These are phyloP conservation scores for Globisporangium alternatum DNA, from an alignment of 352 stramenopile genomes.

Conservation along the genomic window DNA sequence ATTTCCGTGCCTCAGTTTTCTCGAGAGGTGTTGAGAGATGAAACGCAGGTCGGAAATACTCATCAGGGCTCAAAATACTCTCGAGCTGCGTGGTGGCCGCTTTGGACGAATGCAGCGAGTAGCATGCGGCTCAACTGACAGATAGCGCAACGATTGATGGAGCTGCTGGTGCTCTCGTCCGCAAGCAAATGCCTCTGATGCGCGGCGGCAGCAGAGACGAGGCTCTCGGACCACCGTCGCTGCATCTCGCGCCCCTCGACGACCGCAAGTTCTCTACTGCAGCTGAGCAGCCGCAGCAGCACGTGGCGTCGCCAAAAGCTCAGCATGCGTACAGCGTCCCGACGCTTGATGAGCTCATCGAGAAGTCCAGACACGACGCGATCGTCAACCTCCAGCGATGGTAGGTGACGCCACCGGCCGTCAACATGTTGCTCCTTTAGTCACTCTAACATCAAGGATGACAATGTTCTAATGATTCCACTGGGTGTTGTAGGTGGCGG, in stretches of 20 bases:
- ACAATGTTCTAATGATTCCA: neutral
- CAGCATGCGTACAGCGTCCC: constrained; percentile 9
- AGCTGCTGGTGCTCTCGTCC: neutral
- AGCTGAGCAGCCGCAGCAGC: neutral
- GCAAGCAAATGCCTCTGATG: neutral
- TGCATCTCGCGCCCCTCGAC: neutral
- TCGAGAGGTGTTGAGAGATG: neutral
- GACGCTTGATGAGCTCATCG: constrained; percentile 35
- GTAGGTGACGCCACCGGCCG: constrained; percentile 3
- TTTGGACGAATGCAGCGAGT: neutral
- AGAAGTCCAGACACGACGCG: constrained; percentile 36
- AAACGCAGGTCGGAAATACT: constrained; percentile 1
- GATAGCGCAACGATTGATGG: neutral
- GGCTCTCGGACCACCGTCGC: neutral
- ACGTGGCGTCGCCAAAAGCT: neutral
- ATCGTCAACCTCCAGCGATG: constrained; percentile 42
- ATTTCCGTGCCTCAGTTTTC: too few relatives aligned
- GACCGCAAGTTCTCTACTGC: neutral
- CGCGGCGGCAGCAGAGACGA: constrained; percentile 7
- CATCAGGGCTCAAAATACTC: neutral
- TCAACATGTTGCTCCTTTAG: neutral
- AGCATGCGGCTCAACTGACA: neutral
- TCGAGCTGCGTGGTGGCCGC: neutral
- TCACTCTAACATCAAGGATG: neutral
- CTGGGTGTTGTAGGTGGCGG: constrained; percentile 28